Evolutionary conservation across 805 yeast genomes (phyloP).

Genomic region (Yarrowia keelungensis): DNA sequence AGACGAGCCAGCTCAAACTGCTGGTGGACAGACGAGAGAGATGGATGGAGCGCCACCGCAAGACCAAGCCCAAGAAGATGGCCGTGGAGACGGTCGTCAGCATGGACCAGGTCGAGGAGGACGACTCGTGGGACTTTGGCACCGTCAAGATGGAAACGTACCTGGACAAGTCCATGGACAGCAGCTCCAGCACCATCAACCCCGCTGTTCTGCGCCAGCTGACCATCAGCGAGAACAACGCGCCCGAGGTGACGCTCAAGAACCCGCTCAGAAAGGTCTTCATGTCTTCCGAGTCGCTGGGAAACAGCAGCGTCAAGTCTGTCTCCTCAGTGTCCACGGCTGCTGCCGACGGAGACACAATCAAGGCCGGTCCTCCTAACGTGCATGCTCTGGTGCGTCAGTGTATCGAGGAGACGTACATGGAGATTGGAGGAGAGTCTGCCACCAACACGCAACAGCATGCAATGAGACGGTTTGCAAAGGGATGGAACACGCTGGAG

Average conservation of each 20-base stretch:
- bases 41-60: constrained; percentile 30
- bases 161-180: constrained; percentile 23
- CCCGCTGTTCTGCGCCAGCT: constrained; percentile 14
- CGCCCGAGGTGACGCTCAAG: constrained; percentile 25
- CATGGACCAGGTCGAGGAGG: constrained; percentile 42
- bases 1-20: constrained; percentile 1
- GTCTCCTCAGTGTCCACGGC: background rate
- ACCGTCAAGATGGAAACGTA: constrained; percentile 46
- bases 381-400: constrained; percentile 8
- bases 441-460: constrained; percentile 21
- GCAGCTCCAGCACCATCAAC: constrained; percentile 5
- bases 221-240: constrained; percentile 8
- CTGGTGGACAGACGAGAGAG: constrained; percentile 26
- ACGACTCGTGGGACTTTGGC: constrained; percentile 53
- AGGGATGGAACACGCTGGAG: constrained; percentile 38
- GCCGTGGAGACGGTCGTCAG: constrained; percentile 30
- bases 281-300: constrained; percentile 13
- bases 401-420: constrained; percentile 30
- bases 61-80: constrained; percentile 39
- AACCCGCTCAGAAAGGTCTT: constrained; percentile 21
- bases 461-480: constrained; percentile 25
- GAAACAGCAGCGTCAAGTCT: background rate
- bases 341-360: background rate
- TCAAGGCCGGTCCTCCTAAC: background rate
- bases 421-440: constrained; percentile 27